Base-by-base conservation (phyloP, 1,139 yeast genomes). In the Meyerozyma sp. region DNA sequence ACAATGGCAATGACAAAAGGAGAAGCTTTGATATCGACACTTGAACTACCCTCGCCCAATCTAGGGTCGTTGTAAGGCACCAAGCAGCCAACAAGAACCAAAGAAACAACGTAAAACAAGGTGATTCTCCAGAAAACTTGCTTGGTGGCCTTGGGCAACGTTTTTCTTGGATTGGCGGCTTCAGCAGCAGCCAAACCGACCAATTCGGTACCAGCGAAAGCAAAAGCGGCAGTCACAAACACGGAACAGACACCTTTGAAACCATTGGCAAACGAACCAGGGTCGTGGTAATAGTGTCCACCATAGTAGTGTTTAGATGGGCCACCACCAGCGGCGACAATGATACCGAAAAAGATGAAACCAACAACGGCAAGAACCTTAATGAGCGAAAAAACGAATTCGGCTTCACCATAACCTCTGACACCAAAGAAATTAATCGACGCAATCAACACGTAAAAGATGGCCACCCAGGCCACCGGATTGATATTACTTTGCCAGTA, bases 51-150 rank as follows among this genome's bases (percentile, higher is more conserved):
- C 45, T 42, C 36, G 13, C 55, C 46, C 40, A 64, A 58, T 44
- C 58, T 51, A 4, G 51, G 45, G 44, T 72, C 76, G 37, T 46
- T 58, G 50, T 66, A 73, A 32, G 78, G 71, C 43, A 76, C 80
- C 42, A 76, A 59, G 35, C 71, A 56, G 23, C 80, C 77, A 41
- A 77, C 59, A 47, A 77, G 53, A 13, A 70, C 60, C 50, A 77
- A 59, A 3, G 77, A 65, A 27, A 69, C 62, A 44, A 77, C 63
- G 64, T 82, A 83, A 61, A 82, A 83, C 32, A 82, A 61, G 29
- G 78, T 65, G 44, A 83, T 79, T 73, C 89, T 78, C 86, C 87
- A 82, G 56, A 82, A 81, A 4, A 81, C 87, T 59, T 81, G 85
- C 58, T 82, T 83, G 40, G 84, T 80, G 38, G 95, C 95, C 52